Evolutionary conservation across 306 rosid genomes (phyloP).

Genomic region (Senna tora): DNA sequence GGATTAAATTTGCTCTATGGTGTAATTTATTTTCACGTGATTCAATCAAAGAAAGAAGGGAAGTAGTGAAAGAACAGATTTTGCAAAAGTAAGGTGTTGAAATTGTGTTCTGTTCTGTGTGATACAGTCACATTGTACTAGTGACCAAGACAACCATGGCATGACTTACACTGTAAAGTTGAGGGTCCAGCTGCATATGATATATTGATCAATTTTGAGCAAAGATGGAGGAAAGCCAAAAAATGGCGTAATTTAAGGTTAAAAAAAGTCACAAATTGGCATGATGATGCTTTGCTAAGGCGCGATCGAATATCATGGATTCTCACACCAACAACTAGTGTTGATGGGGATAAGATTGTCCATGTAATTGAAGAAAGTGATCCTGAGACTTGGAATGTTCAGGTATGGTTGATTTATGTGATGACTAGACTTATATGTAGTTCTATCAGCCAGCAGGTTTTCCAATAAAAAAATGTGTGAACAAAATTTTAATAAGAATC

Average conservation of each 20-base stretch:
- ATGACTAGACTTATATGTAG: no score
- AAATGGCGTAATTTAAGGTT: slow-evolving; percentile 70
- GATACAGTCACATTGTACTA: slow-evolving; percentile 39
- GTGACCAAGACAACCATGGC: slow-evolving; percentile 74
- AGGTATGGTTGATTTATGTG: slow-evolving; percentile 49
- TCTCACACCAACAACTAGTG: slow-evolving; percentile 47
- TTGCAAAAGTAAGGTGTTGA: slow-evolving; percentile 16
- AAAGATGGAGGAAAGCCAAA: slow-evolving; percentile 73
- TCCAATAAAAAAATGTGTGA: no score
- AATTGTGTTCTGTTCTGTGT: slow-evolving; percentile 20
- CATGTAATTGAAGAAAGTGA: slow-evolving; percentile 53
- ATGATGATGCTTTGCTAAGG: slow-evolving; percentile 69
- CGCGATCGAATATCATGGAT: slow-evolving; percentile 77
- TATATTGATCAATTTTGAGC: slow-evolving; percentile 70
- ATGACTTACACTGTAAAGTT: slow-evolving; percentile 65
- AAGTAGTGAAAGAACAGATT: neutral
- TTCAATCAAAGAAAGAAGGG: neutral
- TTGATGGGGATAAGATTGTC: slow-evolving; percentile 44
- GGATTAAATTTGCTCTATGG: no score
- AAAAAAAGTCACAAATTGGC: slow-evolving; percentile 62
- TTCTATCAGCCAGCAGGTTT: no score
- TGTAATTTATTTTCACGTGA: neutral
- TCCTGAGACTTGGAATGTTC: slow-evolving; percentile 71
- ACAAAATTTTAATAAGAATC: no score
- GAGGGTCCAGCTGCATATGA: slow-evolving; percentile 94